Evolutionary conservation across 352 stramenopile species (phyloP), one percentile per base, ranked within the genome.

Genomic region (Globisporangium mamillatum): DNA sequence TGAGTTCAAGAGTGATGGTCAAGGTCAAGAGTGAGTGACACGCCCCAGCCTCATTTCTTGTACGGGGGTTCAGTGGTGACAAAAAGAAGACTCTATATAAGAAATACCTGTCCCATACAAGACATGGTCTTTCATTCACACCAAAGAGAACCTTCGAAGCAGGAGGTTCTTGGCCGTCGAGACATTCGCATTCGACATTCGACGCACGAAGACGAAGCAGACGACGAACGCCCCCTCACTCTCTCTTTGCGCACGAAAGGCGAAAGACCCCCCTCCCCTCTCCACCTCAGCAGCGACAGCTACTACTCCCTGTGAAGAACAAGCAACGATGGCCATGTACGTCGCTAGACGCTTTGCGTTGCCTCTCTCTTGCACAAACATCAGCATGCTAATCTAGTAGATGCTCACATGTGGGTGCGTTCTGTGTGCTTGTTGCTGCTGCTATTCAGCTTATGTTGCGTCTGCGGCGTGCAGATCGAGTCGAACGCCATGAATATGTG

Each of bases 401-500:
- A 60, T 27, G 20, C 36, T 20, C 14, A 20, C 52, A 16, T 32
- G 27, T 57, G 52, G 20, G 22, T 24, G 61, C 20, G 69, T 24
- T 24, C 14, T 4, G 18, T 25, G 22, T 57, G 6, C 4, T 44
- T 44, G 36, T 44, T 14, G 36, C 8, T 32, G 18, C 7, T 36
- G 22, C 22, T 24, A 3, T 24, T 12, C 29, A 82, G 72, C 14
- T 81, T 67, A 3, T 91, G 83, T 63, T 91, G 83, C 57, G 77
- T 89, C 65, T 91, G 83, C 68, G 83, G 83, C 61, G 69, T 75
- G 10, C 69, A 81, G 58, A 93, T 94, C 67, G 84, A 92, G 72
- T 74, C 83, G 60, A 94, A 94, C 58, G 75, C 80, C 9, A 71
- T 90, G 64, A 93, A 92, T 74, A 94, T 93, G 86, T 94, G 86